Percentiles rank a stretch among this genome's conserved stretches.
These are phyloP conservation scores for Apostasia shenzhenica DNA, from an alignment of 106 monocot genomes.

Conservation along the genomic window DNA sequence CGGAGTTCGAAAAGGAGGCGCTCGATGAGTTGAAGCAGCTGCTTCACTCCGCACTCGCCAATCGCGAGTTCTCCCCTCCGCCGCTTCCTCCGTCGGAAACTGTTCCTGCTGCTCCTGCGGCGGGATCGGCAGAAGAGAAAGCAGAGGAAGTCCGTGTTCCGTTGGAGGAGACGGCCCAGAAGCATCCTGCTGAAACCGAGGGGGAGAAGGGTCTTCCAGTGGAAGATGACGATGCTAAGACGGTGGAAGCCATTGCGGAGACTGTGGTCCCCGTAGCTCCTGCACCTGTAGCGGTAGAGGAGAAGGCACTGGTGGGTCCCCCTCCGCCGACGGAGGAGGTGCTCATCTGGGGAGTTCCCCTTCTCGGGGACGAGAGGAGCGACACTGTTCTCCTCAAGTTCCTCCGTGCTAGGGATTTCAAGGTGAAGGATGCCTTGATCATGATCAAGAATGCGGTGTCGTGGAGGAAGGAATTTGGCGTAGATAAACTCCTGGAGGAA, in stretches of 20 bases:
- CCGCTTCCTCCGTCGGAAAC: constrained; percentile 15
- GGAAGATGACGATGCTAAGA: constrained; percentile 19
- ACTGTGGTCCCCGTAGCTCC: constrained; percentile 7
- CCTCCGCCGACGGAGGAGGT: constrained; percentile 3
- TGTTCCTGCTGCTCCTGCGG: neutral
- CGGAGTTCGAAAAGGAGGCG: constrained; percentile 13
- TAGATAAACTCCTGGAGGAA: constrained; percentile 25
- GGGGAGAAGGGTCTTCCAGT: neutral
- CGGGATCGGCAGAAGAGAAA: neutral
- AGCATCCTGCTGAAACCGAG: too few species aligned
- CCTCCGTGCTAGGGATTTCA: constrained; percentile 44
- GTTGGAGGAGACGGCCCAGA: too few species aligned
- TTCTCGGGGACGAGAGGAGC: constrained; percentile 31
- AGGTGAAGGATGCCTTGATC: constrained; percentile 25
- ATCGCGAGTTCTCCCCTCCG: constrained; percentile 41
- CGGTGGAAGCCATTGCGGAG: constrained; percentile 18
- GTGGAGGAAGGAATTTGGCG: constrained; percentile 20
- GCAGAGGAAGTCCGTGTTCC: neutral
- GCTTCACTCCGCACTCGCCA: constrained; percentile 25
- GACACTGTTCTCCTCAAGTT: constrained; percentile 41
- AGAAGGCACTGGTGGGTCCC: neutral
- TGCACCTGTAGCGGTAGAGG: neutral
- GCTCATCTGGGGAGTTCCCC: constrained; percentile 27
- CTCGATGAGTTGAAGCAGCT: constrained; percentile 26
- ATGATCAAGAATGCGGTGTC: constrained; percentile 25